These are phyloP conservation scores for Odontarrhena argentea DNA, from an alignment of 345 rosid species.

Conservation along the genomic window DNA sequence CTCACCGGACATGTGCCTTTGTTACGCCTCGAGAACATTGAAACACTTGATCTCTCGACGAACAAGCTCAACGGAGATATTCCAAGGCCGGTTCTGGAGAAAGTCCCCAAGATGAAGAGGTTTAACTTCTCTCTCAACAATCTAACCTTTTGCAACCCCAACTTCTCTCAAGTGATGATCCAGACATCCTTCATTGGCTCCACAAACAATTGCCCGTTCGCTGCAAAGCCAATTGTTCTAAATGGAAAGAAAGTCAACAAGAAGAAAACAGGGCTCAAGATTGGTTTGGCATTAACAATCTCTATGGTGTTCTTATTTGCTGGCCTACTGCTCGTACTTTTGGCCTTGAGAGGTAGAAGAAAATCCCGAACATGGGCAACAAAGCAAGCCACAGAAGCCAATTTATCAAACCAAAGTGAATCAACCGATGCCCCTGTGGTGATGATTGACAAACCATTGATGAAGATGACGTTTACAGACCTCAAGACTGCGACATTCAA, in stretches of 20 bases:
- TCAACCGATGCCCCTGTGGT: slow-evolving; percentile 73
- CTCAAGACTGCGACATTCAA: slow-evolving; percentile 79
- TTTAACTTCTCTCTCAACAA: slow-evolving; percentile 91
- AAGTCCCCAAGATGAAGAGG: slow-evolving; percentile 55
- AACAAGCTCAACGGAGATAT: slow-evolving; percentile 84
- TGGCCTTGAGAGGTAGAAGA: slow-evolving; percentile 64
- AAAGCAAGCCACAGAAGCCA: slow-evolving; percentile 65
- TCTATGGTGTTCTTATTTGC: slow-evolving; percentile 66
- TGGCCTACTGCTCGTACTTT: slow-evolving; percentile 58
- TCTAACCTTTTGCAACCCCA: slow-evolving; percentile 67
- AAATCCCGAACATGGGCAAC: slow-evolving; percentile 68
- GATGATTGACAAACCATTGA: slow-evolving; percentile 83
- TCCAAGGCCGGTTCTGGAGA: slow-evolving; percentile 54
- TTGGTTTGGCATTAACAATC: slow-evolving; percentile 70
- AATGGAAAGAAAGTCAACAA: slow-evolving; percentile 48
- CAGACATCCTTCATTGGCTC: slow-evolving; percentile 63
- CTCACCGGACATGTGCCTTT: slow-evolving; percentile 68
- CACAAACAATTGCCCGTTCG: slow-evolving; percentile 76
- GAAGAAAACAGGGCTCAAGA: slow-evolving; percentile 50
- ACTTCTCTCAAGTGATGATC: slow-evolving; percentile 50
- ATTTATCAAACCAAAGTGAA: slow-evolving; percentile 71
- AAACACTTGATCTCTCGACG: slow-evolving; percentile 66
- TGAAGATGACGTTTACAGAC: slow-evolving; percentile 81
- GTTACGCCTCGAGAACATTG: slow-evolving; percentile 48
- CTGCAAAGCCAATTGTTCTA: slow-evolving; percentile 64